Conservation (phyloP, 305 asterid genomes). For the Ajuga reptans region DNA sequence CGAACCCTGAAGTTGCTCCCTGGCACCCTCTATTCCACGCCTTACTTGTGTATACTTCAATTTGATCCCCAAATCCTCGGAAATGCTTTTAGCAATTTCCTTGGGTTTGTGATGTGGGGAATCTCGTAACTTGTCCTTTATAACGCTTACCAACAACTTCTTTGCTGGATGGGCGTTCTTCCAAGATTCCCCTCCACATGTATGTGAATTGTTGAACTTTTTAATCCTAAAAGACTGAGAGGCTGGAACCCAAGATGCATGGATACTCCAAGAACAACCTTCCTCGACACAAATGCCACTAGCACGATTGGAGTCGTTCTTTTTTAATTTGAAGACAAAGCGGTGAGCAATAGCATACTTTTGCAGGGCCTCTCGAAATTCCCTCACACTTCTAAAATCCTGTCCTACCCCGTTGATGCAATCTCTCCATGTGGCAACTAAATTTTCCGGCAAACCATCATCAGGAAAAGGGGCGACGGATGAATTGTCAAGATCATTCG, state of each 20-base stretch:
- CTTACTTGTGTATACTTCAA: conserved; percentile 65
- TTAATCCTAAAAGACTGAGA: conserved; percentile 63
- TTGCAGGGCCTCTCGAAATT: conserved; percentile 78
- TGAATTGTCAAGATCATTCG: conserved; percentile 38
- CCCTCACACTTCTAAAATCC: conserved; percentile 68
- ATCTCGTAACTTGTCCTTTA: conserved; percentile 68
- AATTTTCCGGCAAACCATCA: conserved; percentile 62
- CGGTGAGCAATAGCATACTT: conserved; percentile 82
- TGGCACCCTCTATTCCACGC: conserved; percentile 78
- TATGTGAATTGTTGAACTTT: conserved; percentile 58
- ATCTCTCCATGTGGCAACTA: conserved; percentile 66
- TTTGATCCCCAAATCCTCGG: conserved; percentile 64
- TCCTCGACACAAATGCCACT: conserved; percentile 71
- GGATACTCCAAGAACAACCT: conserved; percentile 82
- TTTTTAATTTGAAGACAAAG: conserved; percentile 63
- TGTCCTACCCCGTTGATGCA: conserved; percentile 77
- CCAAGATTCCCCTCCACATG: conserved; percentile 76
- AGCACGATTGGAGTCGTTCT: conserved; percentile 71
- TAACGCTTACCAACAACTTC: conserved; percentile 72
- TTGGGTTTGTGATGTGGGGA: conserved; percentile 74
- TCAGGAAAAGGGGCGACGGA: conserved; percentile 35
- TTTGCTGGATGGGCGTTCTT: conserved; percentile 71
- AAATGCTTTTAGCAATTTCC: conserved; percentile 68
- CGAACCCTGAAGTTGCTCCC: conserved; percentile 79
- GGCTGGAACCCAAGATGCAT: conserved; percentile 72